Evolutionary conservation across 371 early-diverging fungal species (phyloP).

Genomic region (Enterocytospora artemiae): DNA sequence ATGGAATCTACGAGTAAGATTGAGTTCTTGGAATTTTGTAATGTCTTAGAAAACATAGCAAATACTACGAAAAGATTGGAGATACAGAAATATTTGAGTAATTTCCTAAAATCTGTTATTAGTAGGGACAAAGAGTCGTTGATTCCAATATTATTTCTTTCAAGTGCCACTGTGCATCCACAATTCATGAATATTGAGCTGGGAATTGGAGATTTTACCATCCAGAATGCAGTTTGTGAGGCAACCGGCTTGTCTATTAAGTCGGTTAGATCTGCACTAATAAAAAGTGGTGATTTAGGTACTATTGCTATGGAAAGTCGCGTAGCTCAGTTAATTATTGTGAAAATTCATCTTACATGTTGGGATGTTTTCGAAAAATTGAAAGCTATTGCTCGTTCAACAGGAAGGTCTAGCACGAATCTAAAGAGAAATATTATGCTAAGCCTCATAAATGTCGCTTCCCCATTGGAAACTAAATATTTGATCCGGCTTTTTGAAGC

Average conservation of each 20-base stretch:
- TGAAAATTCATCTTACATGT: slow-evolving; percentile 32
- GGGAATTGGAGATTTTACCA: slow-evolving; percentile 55
- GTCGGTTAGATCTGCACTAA: slow-evolving; percentile 39
- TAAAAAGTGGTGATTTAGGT: slow-evolving; percentile 54
- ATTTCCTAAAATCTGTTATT: slow-evolving; percentile 25
- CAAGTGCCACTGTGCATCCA: slow-evolving; percentile 47
- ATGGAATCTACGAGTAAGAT: neutral
- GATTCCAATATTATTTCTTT: slow-evolving; percentile 46
- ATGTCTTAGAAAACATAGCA: slow-evolving; percentile 46
- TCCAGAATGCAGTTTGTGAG: slow-evolving; percentile 45
- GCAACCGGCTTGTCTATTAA: slow-evolving; percentile 28
- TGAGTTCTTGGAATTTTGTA: slow-evolving; percentile 35
- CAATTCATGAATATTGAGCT: slow-evolving; percentile 53
- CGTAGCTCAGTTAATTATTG: slow-evolving; percentile 34
- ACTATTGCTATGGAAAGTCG: slow-evolving; percentile 44
- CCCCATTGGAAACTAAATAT: slow-evolving; percentile 54
- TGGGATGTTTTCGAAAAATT: slow-evolving; percentile 42
- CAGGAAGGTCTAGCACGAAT: slow-evolving; percentile 43
- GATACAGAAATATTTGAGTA: slow-evolving; percentile 44
- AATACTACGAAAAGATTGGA: slow-evolving; percentile 46
- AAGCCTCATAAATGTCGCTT: slow-evolving; percentile 31
- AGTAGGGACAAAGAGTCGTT: slow-evolving; percentile 21
- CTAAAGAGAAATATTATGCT: slow-evolving; percentile 48
- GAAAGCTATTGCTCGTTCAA: slow-evolving; percentile 29
- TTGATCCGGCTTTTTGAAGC: slow-evolving; percentile 56